phyloP scores from a whole-genome alignment of 2,329 filamentous ascomycete species.

The Chaetomium sp. region DNA sequence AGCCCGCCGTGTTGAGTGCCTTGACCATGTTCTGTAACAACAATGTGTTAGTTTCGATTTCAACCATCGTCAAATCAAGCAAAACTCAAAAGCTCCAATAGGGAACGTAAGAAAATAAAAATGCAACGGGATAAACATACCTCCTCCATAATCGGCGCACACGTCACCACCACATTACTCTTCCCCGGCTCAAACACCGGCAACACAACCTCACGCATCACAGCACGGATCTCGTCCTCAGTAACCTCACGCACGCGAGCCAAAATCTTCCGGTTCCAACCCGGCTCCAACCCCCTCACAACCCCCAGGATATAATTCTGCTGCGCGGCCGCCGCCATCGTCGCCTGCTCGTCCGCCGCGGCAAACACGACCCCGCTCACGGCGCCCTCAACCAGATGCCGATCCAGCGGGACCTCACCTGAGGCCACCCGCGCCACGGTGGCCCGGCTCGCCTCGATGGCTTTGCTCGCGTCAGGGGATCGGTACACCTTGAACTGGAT shows the following conservation, averaged over 20 bases:
- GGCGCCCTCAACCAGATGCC: slow-evolving; percentile 78
- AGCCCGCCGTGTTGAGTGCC: slow-evolving; percentile 68
- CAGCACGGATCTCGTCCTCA: slow-evolving; percentile 67
- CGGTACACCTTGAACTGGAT: slow-evolving; percentile 84
- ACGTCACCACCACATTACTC: slow-evolving; percentile 83
- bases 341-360: slow-evolving; percentile 84
- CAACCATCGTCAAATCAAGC: background rate
- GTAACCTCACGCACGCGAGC: slow-evolving; percentile 69
- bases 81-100: background rate
- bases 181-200: slow-evolving; percentile 73
- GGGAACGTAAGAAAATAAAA: background rate
- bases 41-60: slow-evolving; percentile 20
- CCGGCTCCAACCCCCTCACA: slow-evolving; percentile 65
- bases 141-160: slow-evolving; percentile 77
- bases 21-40: slow-evolving; percentile 60
- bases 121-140: slow-evolving; percentile 44
- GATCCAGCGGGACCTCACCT: slow-evolving; percentile 67
- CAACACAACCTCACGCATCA: slow-evolving; percentile 67
- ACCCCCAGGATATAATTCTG: slow-evolving; percentile 80
- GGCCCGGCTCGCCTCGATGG: slow-evolving; percentile 68
- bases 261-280: slow-evolving; percentile 73
- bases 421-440: slow-evolving; percentile 69
- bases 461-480: slow-evolving; percentile 82
- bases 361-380: slow-evolving; percentile 82
- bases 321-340: slow-evolving; percentile 72